phyloP scores from a whole-genome alignment of 2,329 filamentous ascomycete species.

The Fusarium verticillioides region DNA sequence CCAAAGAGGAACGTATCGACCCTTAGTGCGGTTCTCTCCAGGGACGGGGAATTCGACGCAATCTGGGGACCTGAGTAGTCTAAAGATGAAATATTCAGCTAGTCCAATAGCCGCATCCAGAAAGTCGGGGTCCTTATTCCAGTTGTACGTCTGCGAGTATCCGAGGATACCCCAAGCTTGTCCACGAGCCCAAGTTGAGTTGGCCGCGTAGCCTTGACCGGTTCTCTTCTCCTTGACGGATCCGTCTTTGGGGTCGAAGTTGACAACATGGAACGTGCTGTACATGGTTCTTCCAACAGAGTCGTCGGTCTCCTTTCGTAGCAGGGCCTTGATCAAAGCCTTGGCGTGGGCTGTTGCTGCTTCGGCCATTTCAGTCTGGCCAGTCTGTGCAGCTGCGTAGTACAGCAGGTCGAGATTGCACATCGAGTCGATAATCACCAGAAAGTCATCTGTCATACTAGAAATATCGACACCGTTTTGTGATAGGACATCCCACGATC shows the following conservation, averaged over 20 bases:
- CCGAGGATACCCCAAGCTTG: conserved; percentile 64
- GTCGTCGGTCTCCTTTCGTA: conserved; percentile 50
- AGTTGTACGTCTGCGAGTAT: conserved; percentile 60
- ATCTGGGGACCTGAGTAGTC: conserved; percentile 50
- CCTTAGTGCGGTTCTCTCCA: conserved; percentile 16
- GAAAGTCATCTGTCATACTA: conserved; percentile 49
- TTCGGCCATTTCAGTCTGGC: conserved; percentile 40
- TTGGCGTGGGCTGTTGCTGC: conserved; percentile 54
- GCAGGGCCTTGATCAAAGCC: conserved; percentile 53
- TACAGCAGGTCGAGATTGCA: conserved; percentile 53
- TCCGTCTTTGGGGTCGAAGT: conserved; percentile 58
- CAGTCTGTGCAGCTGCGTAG: conserved; percentile 49
- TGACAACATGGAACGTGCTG: conserved; percentile 60
- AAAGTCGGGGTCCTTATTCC: conserved; percentile 58
- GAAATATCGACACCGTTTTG: conserved; percentile 47
- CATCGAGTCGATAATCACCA: conserved; percentile 58
- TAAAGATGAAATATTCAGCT: conserved; percentile 61
- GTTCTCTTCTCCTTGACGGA: conserved; percentile 57
- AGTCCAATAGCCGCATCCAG: conserved; percentile 57
- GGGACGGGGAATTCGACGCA: conserved; percentile 41
- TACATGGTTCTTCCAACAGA: conserved; percentile 39
- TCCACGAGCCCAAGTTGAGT: conserved; percentile 62
- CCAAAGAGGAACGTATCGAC: conserved; percentile 49
- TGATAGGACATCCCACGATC: conserved; percentile 58
- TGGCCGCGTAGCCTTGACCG: conserved; percentile 58